Percentiles rank a stretch among this genome's conserved stretches.
phyloP scores from a whole-genome alignment of 2,329 filamentous ascomycete species.

The Canariomyces notabilis region DNA sequence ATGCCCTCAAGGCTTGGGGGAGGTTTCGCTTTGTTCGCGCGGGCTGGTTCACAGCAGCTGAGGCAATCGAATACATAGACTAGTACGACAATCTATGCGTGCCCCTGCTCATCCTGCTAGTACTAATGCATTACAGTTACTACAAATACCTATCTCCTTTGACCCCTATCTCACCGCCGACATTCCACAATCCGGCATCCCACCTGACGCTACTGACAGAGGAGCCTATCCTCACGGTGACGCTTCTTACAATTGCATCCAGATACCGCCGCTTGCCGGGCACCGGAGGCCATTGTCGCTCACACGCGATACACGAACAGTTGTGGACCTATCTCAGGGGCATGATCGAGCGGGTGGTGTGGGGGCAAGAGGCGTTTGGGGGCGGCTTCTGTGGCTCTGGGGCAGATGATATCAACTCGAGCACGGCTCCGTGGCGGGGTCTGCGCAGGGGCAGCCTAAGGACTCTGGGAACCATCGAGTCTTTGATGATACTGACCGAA shows the following conservation, averaged over 20 bases:
- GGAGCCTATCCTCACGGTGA: slow-evolving; percentile 89
- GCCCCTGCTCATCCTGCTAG: background rate
- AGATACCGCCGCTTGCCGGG: slow-evolving; percentile 77
- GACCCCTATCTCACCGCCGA: slow-evolving; percentile 88
- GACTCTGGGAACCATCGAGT: slow-evolving; percentile 90
- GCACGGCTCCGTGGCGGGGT: slow-evolving; percentile 65
- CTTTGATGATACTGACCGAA: slow-evolving; percentile 87
- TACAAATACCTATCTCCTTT: slow-evolving; percentile 87
- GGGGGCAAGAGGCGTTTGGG: slow-evolving; percentile 94
- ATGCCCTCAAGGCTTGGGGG: slow-evolving; percentile 82
- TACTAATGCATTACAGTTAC: slow-evolving; percentile 51
- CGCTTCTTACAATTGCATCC: slow-evolving; percentile 84
- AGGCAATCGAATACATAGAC: slow-evolving; percentile 89
- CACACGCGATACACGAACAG: slow-evolving; percentile 89
- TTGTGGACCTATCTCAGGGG: slow-evolving; percentile 90
- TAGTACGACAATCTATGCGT: slow-evolving; percentile 55
- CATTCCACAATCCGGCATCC: slow-evolving; percentile 75
- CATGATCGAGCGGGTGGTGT: slow-evolving; percentile 92
- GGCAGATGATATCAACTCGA: slow-evolving; percentile 56
- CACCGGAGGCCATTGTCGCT: slow-evolving; percentile 74
- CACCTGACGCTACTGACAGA: slow-evolving; percentile 78
- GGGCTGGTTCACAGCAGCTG: slow-evolving; percentile 91
- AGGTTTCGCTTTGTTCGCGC: slow-evolving; percentile 91
- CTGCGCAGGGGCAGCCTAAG: slow-evolving; percentile 73
- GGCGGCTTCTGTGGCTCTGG: slow-evolving; percentile 78